A percentile compares a stretch with the other conserved stretches of the same genome.
Conservation (phyloP, 345 rosid genomes). For the Gossypioides kirkii region DNA sequence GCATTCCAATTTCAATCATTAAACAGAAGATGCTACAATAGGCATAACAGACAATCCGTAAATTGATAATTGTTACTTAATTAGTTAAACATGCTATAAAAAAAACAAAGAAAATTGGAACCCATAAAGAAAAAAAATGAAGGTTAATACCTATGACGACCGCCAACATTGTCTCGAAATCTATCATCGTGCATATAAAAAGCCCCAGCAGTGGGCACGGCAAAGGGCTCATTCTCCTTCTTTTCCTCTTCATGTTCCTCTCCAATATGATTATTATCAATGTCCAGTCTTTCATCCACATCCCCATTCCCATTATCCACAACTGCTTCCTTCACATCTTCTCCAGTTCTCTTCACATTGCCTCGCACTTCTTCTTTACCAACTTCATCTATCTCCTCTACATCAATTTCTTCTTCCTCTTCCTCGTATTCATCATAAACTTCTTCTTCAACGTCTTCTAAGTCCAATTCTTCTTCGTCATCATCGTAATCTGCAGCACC, state of each 20-base stretch:
- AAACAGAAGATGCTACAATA: background rate
- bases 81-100: background rate
- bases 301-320: conserved; percentile 22
- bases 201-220: conserved; percentile 94
- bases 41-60: background rate
- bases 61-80: background rate
- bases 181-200: conserved; percentile 98
- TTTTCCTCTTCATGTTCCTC: conserved; percentile 46
- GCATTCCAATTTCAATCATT: background rate
- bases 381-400: conserved; percentile 17
- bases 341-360: conserved; percentile 24
- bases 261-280: conserved; percentile 23
- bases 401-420: conserved; percentile 32
- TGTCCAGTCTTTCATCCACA: conserved; percentile 20
- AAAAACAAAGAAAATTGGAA: background rate
- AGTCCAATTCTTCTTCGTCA: conserved; percentile 29
- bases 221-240: conserved; percentile 75
- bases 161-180: conserved; percentile 59
- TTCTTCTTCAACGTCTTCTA: conserved; percentile 14
- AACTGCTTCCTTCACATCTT: background rate
- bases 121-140: background rate
- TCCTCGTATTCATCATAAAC: too few relatives aligned
- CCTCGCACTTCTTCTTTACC: conserved; percentile 13
- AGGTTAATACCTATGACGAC: conserved; percentile 47
- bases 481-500: conserved; percentile 58